A percentile compares a stretch with the other conserved stretches of the same genome.
phyloP scores from a whole-genome alignment of 2,329 filamentous ascomycete genomes.

The Polytolypa hystricis region DNA sequence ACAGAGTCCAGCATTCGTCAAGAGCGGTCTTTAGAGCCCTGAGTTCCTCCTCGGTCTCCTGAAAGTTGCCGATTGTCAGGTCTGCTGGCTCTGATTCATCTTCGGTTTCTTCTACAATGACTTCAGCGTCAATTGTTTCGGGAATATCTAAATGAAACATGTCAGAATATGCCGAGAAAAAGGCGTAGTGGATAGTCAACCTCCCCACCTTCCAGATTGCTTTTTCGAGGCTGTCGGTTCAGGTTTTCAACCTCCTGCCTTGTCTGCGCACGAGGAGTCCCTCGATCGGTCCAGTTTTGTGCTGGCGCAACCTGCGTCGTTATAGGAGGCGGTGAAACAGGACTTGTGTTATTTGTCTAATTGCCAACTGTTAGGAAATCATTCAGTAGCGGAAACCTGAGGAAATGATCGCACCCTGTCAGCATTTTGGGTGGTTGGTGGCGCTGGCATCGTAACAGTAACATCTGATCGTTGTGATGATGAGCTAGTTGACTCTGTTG shows the following conservation, averaged over 20 bases:
- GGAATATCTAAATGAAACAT: constrained; percentile 21
- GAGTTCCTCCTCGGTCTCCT: constrained; percentile 45
- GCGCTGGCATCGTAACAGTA: constrained; percentile 26
- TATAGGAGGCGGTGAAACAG: constrained; percentile 58
- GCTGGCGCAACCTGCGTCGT: constrained; percentile 61
- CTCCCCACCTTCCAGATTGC: constrained; percentile 63
- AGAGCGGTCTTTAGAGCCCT: constrained; percentile 64
- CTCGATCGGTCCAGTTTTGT: constrained; percentile 54
- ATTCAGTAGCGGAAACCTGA: neutral
- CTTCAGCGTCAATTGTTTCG: constrained; percentile 18
- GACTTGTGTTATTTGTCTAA: constrained; percentile 18
- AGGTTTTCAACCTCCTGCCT: constrained; percentile 57
- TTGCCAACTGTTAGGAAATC: neutral
- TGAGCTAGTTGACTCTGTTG: constrained; percentile 15
- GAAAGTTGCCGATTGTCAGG: constrained; percentile 23
- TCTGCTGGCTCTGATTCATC: constrained; percentile 17
- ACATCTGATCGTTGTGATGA: constrained; percentile 21
- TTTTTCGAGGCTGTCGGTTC: constrained; percentile 47
- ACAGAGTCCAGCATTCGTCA: constrained; percentile 85
- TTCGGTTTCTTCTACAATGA: constrained; percentile 11
- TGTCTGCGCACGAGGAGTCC: constrained; percentile 75
- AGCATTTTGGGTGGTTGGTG: constrained; percentile 21
- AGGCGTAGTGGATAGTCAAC: constrained; percentile 24
- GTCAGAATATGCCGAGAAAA: constrained; percentile 9
- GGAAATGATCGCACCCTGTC: constrained; percentile 11